Base-by-base conservation (phyloP, 768 basidiomycete species). In the Collybia sp. region DNA sequence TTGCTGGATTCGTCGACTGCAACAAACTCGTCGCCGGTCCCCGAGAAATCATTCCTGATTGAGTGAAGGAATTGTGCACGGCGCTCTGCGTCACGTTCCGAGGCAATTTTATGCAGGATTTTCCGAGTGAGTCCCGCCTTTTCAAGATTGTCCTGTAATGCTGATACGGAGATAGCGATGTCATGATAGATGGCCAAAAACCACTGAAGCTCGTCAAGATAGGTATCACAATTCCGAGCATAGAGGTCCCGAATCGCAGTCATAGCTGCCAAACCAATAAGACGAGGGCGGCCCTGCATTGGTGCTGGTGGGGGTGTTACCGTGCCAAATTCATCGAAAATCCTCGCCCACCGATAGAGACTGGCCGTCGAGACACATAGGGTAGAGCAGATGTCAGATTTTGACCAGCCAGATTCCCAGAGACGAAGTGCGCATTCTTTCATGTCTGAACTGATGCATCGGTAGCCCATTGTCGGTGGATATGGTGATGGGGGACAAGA, bases 61-160 rank as follows among this genome's bases (percentile, higher is more conserved):
- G 44, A 31, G 16, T 43, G 40, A 16, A 49, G 15, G 30, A 44
- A 60, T 12, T 55, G 43, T 5, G 48, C 52, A 18, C 50, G 25
- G 3, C 40, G 12, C 30, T 39, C 54, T 15, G 57, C 51, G 20
- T 65, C 54, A 5, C 53, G 43, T 44, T 64, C 59, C 0, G 8
- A 12, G 1, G 62, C 63, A 30, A 57, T 53, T 30, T 58, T 59
- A 33, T 57, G 59, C 12, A 63, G 53, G 71, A 88, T 82, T 58
- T 88, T 88, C 68, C 86, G 85, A 3, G 88, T 84, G 15, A 82
- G 64, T 11, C 83, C 86, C 47, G 85, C 61, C 52, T 83, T 77
- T 47, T 83, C 80, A 31, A 91, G 70, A 56, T 86, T 90, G 44
- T 85, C 76, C 51, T 88, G 58, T 0, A 64, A 50, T 0, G 57